Evolutionary conservation across 2,329 filamentous ascomycete species (phyloP), one percentile per base, ranked within the genome.

Genomic region (Aspergillus sp.): DNA sequence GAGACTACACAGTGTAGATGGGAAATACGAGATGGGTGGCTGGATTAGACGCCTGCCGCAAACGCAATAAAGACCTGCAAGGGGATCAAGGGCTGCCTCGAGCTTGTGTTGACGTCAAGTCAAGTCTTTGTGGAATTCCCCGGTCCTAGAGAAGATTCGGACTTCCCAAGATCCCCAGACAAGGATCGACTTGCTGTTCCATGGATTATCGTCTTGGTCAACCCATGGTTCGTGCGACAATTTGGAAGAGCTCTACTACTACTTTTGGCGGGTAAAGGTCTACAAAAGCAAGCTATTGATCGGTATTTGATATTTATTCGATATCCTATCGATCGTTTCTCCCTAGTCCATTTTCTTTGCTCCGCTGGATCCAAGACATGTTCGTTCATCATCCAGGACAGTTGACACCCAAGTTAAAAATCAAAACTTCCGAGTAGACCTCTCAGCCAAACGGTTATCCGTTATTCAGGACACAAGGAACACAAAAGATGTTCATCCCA

Each of bases 181-280:
- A 6, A 6, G 36, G 36, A 42, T 42, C 36, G 36, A n/a, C 36
- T 42, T 1, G 31, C 36, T 42, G 36, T 54, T 54, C 46, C 32
- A 54, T 58, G 52, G 45, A 12, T 24, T 45, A 36, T 24, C 4
- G 14, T 16, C 36, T 11, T 42, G 45, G 54, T 54, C 56, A 29
- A 45, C 55, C 52, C 52, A 51, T 54, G 52, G 56, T 54, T 58
- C 56, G 52, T 54, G 52, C 56, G n/a, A 32, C 18, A n/a, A n/a
- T 32, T 39, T 14, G 36, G 20, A 49, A 29, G 32, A 12, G 11
- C 7, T 36, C 32, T 36, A 36, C 32, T n/a, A n/a, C n/a, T n/a
- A n/a, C n/a, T n/a, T n/a, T n/a, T n/a, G n/a, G n/a, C n/a, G n/a
- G n/a, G n/a, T 20, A 20, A 20, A 20, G 20, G 32, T 14, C 32